A percentile compares a stretch with the other conserved stretches of the same genome.
phyloP scores from a whole-genome alignment of 2,329 filamentous ascomycete species.

The Trichoderma koningii region DNA sequence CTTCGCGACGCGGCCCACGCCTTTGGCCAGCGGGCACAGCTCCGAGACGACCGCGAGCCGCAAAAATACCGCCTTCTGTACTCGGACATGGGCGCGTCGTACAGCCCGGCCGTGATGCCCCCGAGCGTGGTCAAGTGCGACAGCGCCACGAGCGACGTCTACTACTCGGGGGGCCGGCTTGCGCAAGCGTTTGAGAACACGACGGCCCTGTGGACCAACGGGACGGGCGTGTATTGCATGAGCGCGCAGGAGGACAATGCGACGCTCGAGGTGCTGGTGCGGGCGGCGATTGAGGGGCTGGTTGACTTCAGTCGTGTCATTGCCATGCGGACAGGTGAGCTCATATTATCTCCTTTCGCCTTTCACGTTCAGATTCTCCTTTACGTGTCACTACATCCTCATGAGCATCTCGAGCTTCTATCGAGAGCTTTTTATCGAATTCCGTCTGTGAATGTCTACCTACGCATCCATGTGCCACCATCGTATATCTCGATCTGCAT shows the following conservation, averaged over 20 bases:
- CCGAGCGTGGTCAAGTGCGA: conserved; percentile 67
- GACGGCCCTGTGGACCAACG: conserved; percentile 66
- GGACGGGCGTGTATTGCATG: conserved; percentile 67
- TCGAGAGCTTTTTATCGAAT: too few species aligned
- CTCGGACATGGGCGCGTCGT: conserved; percentile 43
- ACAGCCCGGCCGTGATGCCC: conserved; percentile 45
- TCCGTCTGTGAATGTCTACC: too few species aligned
- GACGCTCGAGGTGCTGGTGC: conserved; percentile 64
- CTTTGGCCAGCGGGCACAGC: conserved; percentile 53
- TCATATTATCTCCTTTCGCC: background rate
- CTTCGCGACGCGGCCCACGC: conserved; percentile 56
- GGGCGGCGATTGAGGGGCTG: conserved; percentile 56
- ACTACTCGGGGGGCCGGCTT: conserved; percentile 65
- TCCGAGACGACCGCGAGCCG: conserved; percentile 54
- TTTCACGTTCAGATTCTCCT: background rate
- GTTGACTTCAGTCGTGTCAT: conserved; percentile 69
- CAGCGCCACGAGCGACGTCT: conserved; percentile 70
- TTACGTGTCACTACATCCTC: background rate
- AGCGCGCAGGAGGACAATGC: conserved; percentile 75
- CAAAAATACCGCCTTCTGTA: conserved; percentile 59
- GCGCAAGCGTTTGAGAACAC: conserved; percentile 66
- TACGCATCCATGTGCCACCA: too few species aligned
- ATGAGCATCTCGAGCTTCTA: background rate
- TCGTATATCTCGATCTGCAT: too few species aligned
- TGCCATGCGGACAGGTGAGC: conserved; percentile 61